Evolutionary conservation across 257 asterid genomes (phyloP), one percentile per base, ranked within the genome.

Genomic region (Oldenlandia corymbosa): DNA sequence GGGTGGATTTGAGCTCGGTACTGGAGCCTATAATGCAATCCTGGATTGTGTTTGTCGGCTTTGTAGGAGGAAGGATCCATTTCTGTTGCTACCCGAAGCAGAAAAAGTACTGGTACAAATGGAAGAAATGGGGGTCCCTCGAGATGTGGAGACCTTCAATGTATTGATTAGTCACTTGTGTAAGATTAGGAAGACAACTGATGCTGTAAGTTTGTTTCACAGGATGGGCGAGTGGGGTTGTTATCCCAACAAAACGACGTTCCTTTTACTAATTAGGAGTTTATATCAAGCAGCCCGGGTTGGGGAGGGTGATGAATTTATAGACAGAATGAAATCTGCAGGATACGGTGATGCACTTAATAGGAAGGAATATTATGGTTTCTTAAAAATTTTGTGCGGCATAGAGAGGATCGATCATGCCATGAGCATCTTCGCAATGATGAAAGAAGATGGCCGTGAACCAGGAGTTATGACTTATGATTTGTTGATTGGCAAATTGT

Each of bases 231-330:
- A 79, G 55, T 87, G 91, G 94, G 91, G 96, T 0, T 93, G 99
- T 62, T 64, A 70, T 58, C 96, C 99, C 0, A 66, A 90, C 46
- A 88, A 85, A 49, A 77, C 82, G 4, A 87, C 95, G 0, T 87
- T 78, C 73, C 73, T 87, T 59, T 81, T 82, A 66, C 76, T 93
- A 36, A 83, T 79, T 58, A 87, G 82, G 88, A 90, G 96, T 76
- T 75, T 93, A 66, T 93, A 85, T 78, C 96, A 84, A 79, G 95
- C 99, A 21, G 99, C 92, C 3, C 69, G 97, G 53, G 73, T 87
- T 14, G 94, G 85, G 3, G 96, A 93, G 64, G 99, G 97, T 0
- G 99, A 90, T 45, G 96, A 93, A 76, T 85, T 93, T 97, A 87
- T 93, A 12, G 99, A 90, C 76, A 83, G 87, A 60, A 90, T 89